phyloP scores from a whole-genome alignment of 208 protist species.

The Leptomonas pyrrhocoris region DNA sequence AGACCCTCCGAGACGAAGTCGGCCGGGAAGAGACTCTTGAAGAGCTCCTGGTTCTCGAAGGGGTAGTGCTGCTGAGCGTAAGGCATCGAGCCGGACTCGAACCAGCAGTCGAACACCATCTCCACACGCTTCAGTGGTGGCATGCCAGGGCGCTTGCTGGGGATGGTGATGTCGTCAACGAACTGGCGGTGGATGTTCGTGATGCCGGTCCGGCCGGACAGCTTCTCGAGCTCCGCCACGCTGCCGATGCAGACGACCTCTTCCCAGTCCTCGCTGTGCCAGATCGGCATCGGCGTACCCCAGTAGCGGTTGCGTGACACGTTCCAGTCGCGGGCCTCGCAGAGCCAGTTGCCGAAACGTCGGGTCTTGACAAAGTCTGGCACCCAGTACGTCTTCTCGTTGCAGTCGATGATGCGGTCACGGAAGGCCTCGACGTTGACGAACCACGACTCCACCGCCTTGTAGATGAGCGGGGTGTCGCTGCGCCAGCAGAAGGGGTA shows the following conservation, averaged over 20 bases:
- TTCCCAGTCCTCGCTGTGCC: conserved; percentile 96
- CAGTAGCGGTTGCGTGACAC: conserved; percentile 98
- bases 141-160: conserved; percentile 91
- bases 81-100: conserved; percentile 99
- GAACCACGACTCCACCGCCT: conserved; percentile 99
- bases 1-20: conserved; percentile 99
- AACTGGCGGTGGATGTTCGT: conserved; percentile 97
- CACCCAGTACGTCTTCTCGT: conserved; percentile 97
- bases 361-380: conserved; percentile 97
- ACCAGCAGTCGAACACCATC: conserved; percentile 99
- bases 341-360: conserved; percentile 99
- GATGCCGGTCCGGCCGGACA: conserved; percentile 91
- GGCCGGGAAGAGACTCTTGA: conserved; percentile 95
- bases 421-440: conserved; percentile 97
- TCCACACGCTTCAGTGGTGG: conserved; percentile 89
- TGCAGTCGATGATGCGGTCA: conserved; percentile 95
- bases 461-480: conserved; percentile 98
- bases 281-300: conserved; percentile 99
- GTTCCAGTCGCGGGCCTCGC: conserved; percentile 98
- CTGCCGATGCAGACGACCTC: conserved; percentile 97
- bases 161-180: conserved; percentile 99
- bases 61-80: conserved; percentile 99
- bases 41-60: conserved; percentile 98
- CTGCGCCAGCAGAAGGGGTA: conserved; percentile 99
- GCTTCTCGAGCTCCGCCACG: conserved; percentile 96